Evolutionary conservation across 352 stramenopile genomes (phyloP).

Genomic region (Globisporangium orthogonon): DNA sequence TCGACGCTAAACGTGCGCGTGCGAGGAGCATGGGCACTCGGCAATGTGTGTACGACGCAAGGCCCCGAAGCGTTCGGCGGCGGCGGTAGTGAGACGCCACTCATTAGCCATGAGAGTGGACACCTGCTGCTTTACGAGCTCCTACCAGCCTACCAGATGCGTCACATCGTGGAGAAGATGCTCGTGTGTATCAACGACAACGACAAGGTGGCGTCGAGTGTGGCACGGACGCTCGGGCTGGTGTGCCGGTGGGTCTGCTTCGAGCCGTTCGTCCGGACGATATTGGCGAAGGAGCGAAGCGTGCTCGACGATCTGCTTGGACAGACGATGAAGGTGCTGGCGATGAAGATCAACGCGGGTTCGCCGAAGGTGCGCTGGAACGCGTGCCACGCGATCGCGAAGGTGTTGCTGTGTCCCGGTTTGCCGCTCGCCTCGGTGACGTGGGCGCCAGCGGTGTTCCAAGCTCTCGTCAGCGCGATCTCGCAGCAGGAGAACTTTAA

Average conservation of each 20-base stretch:
- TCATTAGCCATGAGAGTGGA: slow-evolving; percentile 2
- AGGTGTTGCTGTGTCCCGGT: slow-evolving; percentile 73
- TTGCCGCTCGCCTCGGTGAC: slow-evolving; percentile 67
- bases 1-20: slow-evolving; percentile 84
- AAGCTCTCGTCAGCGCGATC: slow-evolving; percentile 68
- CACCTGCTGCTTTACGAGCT: slow-evolving; percentile 55
- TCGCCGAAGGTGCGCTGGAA: slow-evolving; percentile 87
- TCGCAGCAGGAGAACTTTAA: slow-evolving; percentile 88
- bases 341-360: slow-evolving; percentile 69
- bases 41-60: slow-evolving; percentile 81
- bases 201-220: slow-evolving; percentile 85
- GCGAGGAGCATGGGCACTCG: slow-evolving; percentile 73
- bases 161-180: slow-evolving; percentile 79
- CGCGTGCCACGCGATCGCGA: slow-evolving; percentile 83
- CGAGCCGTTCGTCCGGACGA: slow-evolving; percentile 38
- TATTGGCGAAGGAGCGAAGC: slow-evolving; percentile 20
- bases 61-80: slow-evolving; percentile 43
- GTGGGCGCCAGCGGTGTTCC: slow-evolving; percentile 74
- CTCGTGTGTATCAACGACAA: slow-evolving; percentile 80
- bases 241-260: slow-evolving; percentile 80
- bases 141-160: slow-evolving; percentile 52
- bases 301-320: slow-evolving; percentile 50
- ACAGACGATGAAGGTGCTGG: slow-evolving; percentile 61
- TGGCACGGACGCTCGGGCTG: slow-evolving; percentile 72
- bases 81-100: not conserved